Base-by-base conservation (phyloP, 2,329 filamentous ascomycete species). In the Verticillium albo-atrum region DNA sequence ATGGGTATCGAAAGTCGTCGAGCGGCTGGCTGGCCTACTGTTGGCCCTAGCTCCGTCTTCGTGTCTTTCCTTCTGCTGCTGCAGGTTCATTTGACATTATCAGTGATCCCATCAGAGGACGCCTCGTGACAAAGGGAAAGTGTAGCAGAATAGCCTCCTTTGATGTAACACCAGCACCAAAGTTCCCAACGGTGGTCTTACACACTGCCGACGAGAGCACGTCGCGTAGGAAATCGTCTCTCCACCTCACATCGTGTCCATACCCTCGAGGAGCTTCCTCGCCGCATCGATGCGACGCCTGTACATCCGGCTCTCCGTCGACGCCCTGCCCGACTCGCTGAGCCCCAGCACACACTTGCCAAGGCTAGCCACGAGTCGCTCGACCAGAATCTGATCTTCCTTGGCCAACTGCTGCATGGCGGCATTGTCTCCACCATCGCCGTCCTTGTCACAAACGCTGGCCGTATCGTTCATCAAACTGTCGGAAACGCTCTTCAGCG, bases 281-380 rank as follows among this genome's bases (percentile, higher is more conserved):
- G 92, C 92, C 57, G 86, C 84, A 65, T 96, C 91, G 56, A 97
- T 81, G 65, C 89, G 82, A 63, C 89, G 79, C 61, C 91, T 80
- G 72, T 90, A 86, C 61, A 88, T 79, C 58, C 87, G 80, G 55
- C 81, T 82, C 65, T 90, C 84, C 62, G 84, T 74, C 66, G 80
- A 80, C 60, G 82, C 74, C 64, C 75, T 75, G 64, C 83, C 77
- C 56, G 79, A 73, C 73, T 89, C 79, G 60, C 82, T 78, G 62
- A 89, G 66, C 30, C 79, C 83, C 9, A 87, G 70, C 1, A 88
- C 83, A 60, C 85, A 88, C 64, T 80, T 79, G 15, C 85, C 85
- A 1, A 89, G 73, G 63, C 80, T 82, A 2, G 80, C 84, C 26
- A 88, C 82, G 2, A 88, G 74, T 56, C 80, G 77, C 69, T 88